phyloP scores from a whole-genome alignment of 306 rosid species.

The Phaseolus lunatus region DNA sequence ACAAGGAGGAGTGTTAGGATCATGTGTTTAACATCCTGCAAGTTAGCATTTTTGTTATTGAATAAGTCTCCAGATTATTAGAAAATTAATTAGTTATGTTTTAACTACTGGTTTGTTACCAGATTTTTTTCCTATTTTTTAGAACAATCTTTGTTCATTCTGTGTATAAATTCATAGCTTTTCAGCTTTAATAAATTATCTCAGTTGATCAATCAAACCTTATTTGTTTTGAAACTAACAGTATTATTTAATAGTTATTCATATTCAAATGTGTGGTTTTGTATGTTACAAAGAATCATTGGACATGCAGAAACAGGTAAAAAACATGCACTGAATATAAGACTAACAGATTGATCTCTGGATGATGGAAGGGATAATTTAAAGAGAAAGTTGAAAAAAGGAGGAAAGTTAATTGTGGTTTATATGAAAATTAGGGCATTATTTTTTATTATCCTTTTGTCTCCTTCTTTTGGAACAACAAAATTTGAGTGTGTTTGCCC shows the following conservation, averaged over 20 bases:
- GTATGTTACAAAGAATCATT: background rate
- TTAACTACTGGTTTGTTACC: too few species aligned
- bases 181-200: too few species aligned
- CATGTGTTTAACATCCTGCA: too few species aligned
- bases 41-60: too few species aligned
- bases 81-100: too few species aligned
- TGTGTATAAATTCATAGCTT: too few species aligned
- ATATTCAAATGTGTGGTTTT: background rate
- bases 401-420: conserved; percentile 15
- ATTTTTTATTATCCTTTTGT: conserved; percentile 39
- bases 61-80: too few species aligned
- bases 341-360: background rate
- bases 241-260: background rate
- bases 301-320: background rate
- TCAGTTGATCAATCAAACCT: too few species aligned
- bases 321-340: background rate
- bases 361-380: background rate
- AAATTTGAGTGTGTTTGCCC: background rate
- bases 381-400: background rate
- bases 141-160: too few species aligned
- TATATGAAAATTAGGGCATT: conserved; percentile 48
- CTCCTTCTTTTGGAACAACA: background rate
- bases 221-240: too few species aligned
- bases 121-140: too few species aligned
- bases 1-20: too few species aligned